phyloP scores from a whole-genome alignment of 345 rosid species.

The Citrus sinensis region DNA sequence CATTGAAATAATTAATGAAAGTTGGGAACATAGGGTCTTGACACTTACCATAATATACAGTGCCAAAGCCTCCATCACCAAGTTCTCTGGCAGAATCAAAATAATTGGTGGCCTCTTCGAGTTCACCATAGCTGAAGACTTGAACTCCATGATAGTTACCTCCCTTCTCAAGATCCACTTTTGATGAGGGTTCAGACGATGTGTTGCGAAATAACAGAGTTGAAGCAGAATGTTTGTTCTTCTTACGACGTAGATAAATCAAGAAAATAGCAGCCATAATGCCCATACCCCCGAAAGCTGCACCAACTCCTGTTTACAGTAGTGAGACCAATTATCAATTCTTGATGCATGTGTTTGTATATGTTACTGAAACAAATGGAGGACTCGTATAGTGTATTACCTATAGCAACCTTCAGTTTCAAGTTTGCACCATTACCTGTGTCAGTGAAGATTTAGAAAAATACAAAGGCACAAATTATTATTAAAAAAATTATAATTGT shows the following conservation, averaged over 20 bases:
- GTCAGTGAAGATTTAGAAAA: background rate
- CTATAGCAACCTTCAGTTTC: background rate
- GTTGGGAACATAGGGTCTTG: too few species aligned
- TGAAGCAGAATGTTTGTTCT: constrained; percentile 28
- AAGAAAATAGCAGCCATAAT: constrained; percentile 1
- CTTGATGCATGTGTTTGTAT: background rate
- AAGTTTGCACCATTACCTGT: rapidly evolving
- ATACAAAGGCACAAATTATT: background rate
- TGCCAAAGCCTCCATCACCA: constrained; percentile 95
- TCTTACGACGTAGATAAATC: constrained; percentile 27
- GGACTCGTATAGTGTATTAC: background rate
- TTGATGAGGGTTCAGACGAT: constrained; percentile 38
- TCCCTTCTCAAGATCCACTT: constrained; percentile 45
- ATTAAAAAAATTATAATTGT: too few species aligned
- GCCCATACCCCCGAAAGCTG: constrained; percentile 17
- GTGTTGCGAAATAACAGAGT: constrained; percentile 30
- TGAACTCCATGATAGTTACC: constrained; percentile 39
- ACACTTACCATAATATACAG: constrained; percentile 69
- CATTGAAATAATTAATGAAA: background rate
- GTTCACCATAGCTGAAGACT: constrained; percentile 61
- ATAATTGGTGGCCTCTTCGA: constrained; percentile 61
- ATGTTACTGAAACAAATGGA: background rate
- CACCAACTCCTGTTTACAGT: constrained; percentile 23
- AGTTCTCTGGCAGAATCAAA: constrained; percentile 71
- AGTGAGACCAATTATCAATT: background rate